Evolutionary conservation across 1,284 basidiomycete species (phyloP).

Genomic region (Ustilago sp.): DNA sequence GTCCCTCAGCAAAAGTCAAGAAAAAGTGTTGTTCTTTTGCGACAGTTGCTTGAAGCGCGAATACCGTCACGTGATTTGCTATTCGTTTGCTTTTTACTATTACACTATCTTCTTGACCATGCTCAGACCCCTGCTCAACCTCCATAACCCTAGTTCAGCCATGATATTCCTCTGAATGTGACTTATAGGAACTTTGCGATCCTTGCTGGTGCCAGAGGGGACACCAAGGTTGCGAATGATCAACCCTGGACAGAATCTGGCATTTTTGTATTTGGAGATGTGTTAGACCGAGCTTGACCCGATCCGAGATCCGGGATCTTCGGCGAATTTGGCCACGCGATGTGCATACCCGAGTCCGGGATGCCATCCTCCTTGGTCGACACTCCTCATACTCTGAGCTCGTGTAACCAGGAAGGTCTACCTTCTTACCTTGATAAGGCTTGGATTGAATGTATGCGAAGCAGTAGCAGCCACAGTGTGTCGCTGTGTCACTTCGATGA

Average conservation of each 20-base stretch:
- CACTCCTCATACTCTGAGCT: not conserved
- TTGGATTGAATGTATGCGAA: too few species aligned
- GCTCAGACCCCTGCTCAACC: too few species aligned
- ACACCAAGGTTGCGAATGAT: too few species aligned
- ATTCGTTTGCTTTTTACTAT: not conserved
- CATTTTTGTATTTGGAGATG: not conserved
- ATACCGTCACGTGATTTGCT: conserved; percentile 18
- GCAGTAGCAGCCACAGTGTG: too few species aligned
- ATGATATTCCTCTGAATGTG: too few species aligned
- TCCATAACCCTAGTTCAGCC: too few species aligned
- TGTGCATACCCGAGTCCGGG: conserved; percentile 37
- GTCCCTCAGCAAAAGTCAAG: not conserved
- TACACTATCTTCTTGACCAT: too few species aligned
- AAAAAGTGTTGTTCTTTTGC: conserved; percentile 26
- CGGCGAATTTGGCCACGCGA: conserved; percentile 18
- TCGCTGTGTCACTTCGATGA: too few species aligned
- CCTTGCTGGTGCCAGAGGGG: too few species aligned
- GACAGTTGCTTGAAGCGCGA: conserved; percentile 7
- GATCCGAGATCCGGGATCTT: conserved; percentile 23
- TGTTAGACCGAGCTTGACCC: conserved; percentile 3
- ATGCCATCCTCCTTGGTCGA: not conserved
- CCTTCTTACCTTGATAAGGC: too few species aligned
- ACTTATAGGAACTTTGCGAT: too few species aligned
- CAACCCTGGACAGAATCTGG: not conserved
- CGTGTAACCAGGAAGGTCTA: not conserved